These are phyloP conservation scores for Botrytis fabae DNA, from an alignment of 2,329 filamentous ascomycete species.

Conservation along the genomic window DNA sequence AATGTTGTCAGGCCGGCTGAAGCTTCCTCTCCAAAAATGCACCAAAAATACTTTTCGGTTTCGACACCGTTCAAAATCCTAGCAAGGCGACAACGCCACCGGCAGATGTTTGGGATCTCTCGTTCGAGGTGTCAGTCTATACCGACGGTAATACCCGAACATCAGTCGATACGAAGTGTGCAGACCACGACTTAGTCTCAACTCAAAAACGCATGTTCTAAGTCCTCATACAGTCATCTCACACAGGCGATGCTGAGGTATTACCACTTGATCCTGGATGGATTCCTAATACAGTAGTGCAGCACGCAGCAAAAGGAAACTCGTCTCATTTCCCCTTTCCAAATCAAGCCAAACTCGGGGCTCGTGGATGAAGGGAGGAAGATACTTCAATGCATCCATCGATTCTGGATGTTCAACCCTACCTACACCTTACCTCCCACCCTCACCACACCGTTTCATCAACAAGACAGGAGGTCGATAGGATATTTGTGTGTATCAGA, in stretches of 20 bases:
- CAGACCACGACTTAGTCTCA: neutral
- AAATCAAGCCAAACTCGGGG: neutral
- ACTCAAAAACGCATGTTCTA: neutral
- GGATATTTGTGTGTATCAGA: neutral
- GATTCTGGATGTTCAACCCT: neutral
- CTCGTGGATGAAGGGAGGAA: neutral
- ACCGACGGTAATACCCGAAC: constrained; percentile 12
- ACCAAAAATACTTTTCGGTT: neutral
- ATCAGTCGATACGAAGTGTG: neutral
- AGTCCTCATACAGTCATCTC: neutral
- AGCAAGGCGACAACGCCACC: neutral
- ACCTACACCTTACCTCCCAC: neutral
- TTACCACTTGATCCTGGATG: too few relatives aligned
- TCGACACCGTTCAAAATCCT: constrained; percentile 6
- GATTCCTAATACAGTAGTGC: neutral
- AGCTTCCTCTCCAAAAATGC: neutral
- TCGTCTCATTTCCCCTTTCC: neutral
- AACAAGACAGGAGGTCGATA: neutral
- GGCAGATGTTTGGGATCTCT: neutral
- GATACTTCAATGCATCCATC: neutral
- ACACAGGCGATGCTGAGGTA: neutral
- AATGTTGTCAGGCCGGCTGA: neutral
- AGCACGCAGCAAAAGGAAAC: neutral
- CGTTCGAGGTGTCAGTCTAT: constrained; percentile 2
- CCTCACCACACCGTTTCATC: neutral